A percentile compares a stretch with the other conserved stretches of the same genome.
phyloP scores from a whole-genome alignment of 2,329 filamentous ascomycete genomes.

The Colletotrichum sp. region DNA sequence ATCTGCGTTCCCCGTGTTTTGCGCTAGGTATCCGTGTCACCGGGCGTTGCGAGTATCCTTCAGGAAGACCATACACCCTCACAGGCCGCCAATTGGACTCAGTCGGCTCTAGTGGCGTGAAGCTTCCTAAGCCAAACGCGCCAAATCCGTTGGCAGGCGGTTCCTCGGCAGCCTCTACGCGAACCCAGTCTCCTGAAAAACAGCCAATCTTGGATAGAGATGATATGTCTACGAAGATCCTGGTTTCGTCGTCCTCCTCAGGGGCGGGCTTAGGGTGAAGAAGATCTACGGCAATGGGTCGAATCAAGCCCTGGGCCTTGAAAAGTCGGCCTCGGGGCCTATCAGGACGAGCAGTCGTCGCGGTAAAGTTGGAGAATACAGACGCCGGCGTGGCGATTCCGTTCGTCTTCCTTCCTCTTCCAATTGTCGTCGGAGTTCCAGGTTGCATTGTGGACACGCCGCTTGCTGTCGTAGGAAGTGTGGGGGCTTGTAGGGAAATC shows the following conservation, averaged over 20 bases:
- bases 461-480: slow-evolving; percentile 78
- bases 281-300: slow-evolving; percentile 73
- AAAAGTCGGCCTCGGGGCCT: slow-evolving; percentile 79
- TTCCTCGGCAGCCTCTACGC: slow-evolving; percentile 77
- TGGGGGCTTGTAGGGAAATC: slow-evolving; percentile 85
- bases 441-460: slow-evolving; percentile 79
- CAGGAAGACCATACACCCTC: slow-evolving; percentile 87
- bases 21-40: slow-evolving; percentile 65
- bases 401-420: slow-evolving; percentile 68
- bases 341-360: slow-evolving; percentile 78
- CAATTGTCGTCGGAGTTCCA: slow-evolving; percentile 78
- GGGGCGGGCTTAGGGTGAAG: slow-evolving; percentile 80
- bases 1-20: slow-evolving; percentile 52
- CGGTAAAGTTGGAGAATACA: slow-evolving; percentile 86
- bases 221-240: slow-evolving; percentile 88
- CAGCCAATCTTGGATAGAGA: slow-evolving; percentile 89
- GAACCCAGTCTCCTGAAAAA: slow-evolving; percentile 97
- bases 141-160: slow-evolving; percentile 71
- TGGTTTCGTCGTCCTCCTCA: slow-evolving; percentile 85
- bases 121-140: slow-evolving; percentile 70
- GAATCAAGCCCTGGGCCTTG: slow-evolving; percentile 78
- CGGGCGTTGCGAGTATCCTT: slow-evolving; percentile 67
- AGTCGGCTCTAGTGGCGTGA: slow-evolving; percentile 63
- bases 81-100: slow-evolving; percentile 77
- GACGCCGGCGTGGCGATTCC: slow-evolving; percentile 84